Conservation (phyloP, 2,329 filamentous ascomycete species). For the Colletotrichum sp. region DNA sequence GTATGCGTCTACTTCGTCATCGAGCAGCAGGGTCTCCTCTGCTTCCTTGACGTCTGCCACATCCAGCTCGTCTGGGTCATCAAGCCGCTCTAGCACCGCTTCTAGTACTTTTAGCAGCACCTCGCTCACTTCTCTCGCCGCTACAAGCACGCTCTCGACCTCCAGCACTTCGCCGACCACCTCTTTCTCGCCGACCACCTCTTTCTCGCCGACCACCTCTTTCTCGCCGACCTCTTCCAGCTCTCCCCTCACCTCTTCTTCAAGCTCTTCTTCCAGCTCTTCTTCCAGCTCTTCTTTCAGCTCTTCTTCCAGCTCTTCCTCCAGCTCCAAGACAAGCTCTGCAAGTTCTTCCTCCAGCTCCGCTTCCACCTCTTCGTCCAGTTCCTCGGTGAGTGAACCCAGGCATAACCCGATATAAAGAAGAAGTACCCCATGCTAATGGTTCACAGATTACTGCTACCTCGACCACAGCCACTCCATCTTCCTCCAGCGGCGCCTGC, state of each 20-base stretch:
- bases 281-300: not conserved
- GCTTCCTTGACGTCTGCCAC: not conserved
- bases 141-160: not conserved
- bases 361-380: not conserved
- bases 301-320: too few relatives aligned
- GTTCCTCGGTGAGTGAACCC: not conserved
- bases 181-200: not conserved
- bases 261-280: too few relatives aligned
- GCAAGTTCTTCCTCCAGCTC: not conserved
- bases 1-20: not conserved
- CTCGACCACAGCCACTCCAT: not conserved
- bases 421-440: not conserved
- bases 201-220: not conserved
- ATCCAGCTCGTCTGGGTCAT: not conserved
- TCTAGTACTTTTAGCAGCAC: not conserved
- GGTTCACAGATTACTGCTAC: not conserved
- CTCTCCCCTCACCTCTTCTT: not conserved
- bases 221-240: not conserved
- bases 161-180: fast-evolving
- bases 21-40: not conserved
- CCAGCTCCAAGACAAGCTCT: not conserved
- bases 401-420: too few relatives aligned
- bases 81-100: not conserved
- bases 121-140: not conserved
- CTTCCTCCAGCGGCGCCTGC: not conserved